Conservation (phyloP, 257 asterid genomes). For the Solanum piurae region DNA sequence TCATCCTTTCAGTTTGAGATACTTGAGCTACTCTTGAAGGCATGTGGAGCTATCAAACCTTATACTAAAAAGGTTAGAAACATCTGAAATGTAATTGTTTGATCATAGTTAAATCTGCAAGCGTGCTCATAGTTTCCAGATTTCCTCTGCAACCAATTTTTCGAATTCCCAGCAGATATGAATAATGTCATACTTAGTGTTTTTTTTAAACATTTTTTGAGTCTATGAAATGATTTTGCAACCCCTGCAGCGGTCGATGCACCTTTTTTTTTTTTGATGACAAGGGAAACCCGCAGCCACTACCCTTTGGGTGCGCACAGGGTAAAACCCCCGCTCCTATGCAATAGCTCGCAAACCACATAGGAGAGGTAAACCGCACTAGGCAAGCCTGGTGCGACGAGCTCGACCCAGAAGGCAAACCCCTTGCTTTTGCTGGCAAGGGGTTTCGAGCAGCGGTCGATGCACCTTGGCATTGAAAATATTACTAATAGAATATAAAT, state of each 20-base stretch:
- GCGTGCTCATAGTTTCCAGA: not conserved
- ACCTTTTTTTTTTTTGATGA: not conserved
- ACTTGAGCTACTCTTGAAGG: conserved; percentile 70
- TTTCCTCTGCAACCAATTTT: not conserved
- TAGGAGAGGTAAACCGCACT: no score
- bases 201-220: not conserved
- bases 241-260: not conserved
- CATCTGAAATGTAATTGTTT: not conserved
- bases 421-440: no score
- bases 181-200: not conserved
- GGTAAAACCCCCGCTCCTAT: no score
- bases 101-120: not conserved
- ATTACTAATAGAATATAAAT: not conserved
- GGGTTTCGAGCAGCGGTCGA: not conserved
- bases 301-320: no score
- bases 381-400: no score
- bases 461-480: not conserved
- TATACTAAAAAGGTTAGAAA: conserved; percentile 47
- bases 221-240: not conserved
- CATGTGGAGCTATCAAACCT: conserved; percentile 47
- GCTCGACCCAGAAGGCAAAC: no score
- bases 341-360: no score
- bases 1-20: conserved; percentile 60
- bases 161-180: not conserved
- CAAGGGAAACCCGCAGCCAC: no score